phyloP scores from a whole-genome alignment of 805 yeast species.

The Allodekkera sacchari region DNA sequence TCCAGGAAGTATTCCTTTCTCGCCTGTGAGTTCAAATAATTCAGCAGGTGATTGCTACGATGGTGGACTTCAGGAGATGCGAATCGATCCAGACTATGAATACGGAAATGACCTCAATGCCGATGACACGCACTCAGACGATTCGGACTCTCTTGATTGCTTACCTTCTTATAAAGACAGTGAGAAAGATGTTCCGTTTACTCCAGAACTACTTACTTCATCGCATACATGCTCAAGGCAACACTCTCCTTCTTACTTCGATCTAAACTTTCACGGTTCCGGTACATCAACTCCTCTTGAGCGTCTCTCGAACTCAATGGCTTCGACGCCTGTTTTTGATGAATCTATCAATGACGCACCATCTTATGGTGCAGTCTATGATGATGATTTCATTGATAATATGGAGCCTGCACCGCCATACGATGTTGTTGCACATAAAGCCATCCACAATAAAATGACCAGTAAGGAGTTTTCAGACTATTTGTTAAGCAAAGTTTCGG shows the following conservation, averaged over 20 bases:
- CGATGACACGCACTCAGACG: conserved; percentile 8
- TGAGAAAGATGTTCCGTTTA: conserved; percentile 13
- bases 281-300: no score
- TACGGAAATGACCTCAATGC: conserved; percentile 10
- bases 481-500: conserved; percentile 7
- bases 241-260: conserved; percentile 10
- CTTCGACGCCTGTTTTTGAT: conserved; percentile 4
- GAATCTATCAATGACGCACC: conserved; percentile 16
- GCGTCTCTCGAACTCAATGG: conserved; percentile 11
- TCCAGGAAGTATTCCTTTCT: no score
- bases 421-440: conserved; percentile 2
- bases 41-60: background rate
- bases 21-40: no score
- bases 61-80: conserved; percentile 2
- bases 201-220: conserved; percentile 6
- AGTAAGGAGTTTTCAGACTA: conserved; percentile 9
- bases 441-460: background rate
- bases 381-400: conserved; percentile 15
- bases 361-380: conserved; percentile 18
- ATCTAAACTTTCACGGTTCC: no score
- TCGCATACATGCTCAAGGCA: conserved; percentile 4
- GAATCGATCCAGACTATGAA: conserved; percentile 11
- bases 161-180: conserved; percentile 21
- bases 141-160: conserved; percentile 5
- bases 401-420: conserved; percentile 22